Percentiles rank a stretch among this genome's conserved stretches.
Evolutionary conservation across 768 basidiomycete genomes (phyloP).

Genomic region (Leccinum variicolor): DNA sequence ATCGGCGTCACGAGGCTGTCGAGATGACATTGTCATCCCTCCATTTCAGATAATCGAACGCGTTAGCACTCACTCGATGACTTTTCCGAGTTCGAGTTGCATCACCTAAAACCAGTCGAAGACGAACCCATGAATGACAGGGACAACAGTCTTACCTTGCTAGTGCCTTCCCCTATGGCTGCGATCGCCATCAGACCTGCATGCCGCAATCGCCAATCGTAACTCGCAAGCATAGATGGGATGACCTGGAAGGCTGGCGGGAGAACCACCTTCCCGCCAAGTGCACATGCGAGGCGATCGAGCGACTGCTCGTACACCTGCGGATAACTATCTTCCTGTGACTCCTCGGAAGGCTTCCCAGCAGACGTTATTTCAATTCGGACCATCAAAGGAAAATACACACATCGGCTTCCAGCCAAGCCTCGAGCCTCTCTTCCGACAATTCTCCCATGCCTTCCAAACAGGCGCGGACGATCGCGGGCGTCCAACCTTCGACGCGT

Average conservation of each 20-base stretch:
- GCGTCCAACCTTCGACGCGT: constrained; percentile 67
- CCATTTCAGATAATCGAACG: not conserved
- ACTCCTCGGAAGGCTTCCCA: constrained; percentile 58
- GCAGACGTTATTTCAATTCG: not conserved
- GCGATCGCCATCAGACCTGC: constrained; percentile 88
- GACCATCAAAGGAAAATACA: constrained; percentile 30
- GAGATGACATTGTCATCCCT: not conserved
- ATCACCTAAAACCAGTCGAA: constrained; percentile 47
- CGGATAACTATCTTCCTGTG: constrained; percentile 60
- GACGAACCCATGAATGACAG: not conserved
- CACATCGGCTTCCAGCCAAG: constrained; percentile 77
- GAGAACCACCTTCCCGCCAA: constrained; percentile 72
- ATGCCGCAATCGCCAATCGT: constrained; percentile 83
- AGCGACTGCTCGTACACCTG: constrained; percentile 80
- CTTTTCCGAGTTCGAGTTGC: constrained; percentile 77
- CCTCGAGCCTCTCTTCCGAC: constrained; percentile 53
- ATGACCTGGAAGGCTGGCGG: constrained; percentile 82
- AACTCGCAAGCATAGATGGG: constrained; percentile 75
- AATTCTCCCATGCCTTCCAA: constrained; percentile 82
- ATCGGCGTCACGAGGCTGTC: constrained; percentile 69
- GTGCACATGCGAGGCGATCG: constrained; percentile 76
- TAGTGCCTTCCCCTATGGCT: constrained; percentile 80
- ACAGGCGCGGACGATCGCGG: constrained; percentile 68
- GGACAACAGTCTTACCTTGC: constrained; percentile 42
- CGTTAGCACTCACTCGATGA: constrained; percentile 62